Base-by-base conservation (phyloP, 148 eudicot species). In the Chenopodium quinoa region DNA sequence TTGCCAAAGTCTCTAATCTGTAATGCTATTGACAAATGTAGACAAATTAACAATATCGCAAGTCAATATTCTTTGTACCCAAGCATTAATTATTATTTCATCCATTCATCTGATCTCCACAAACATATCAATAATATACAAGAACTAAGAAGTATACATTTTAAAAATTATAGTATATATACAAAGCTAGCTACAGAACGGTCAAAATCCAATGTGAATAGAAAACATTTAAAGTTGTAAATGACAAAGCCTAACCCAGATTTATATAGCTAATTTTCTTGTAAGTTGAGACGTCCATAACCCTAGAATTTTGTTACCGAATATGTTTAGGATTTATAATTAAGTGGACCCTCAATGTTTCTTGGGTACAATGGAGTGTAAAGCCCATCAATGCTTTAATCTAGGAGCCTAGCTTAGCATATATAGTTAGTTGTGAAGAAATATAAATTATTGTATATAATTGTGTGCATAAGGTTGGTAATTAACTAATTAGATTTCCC, bases 1-100 rank as follows among this genome's bases (percentile, higher is more conserved):
- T 82, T 82, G 69, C 75, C 62, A 37, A 76, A 54, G 75, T 76
- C 54, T 54, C 46, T 25, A 10, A 8, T 64, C 23, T n/a, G 68
- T 68, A 10, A 29, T 50, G 40, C 27, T 52, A 11, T 75, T 14
- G 47, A 69, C 73, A 69, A 1, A 32, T 67, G 0, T 29, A 27
- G 47, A 65, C 80, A 78, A 68, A 67, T 68, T 50, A 48, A 6
- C 54, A 16, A 29, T 46, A 23, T 47, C 75, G 22, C 74, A 20
- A 67, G 63, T 29, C 81, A 48, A 31, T 11, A 52, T 13, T 75
- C 65, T 32, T 32, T 34, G 73, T 17, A 16, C 73, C 22, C 62
- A 56, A 56, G 6, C 22, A 14, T 56, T 14, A 13, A 12, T 56
- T 56, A 17, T 70, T 17, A 7, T 70, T 34, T 34, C 23, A 34